Conservation (phyloP, 1,284 basidiomycete species). For the Sutorius eximius region DNA sequence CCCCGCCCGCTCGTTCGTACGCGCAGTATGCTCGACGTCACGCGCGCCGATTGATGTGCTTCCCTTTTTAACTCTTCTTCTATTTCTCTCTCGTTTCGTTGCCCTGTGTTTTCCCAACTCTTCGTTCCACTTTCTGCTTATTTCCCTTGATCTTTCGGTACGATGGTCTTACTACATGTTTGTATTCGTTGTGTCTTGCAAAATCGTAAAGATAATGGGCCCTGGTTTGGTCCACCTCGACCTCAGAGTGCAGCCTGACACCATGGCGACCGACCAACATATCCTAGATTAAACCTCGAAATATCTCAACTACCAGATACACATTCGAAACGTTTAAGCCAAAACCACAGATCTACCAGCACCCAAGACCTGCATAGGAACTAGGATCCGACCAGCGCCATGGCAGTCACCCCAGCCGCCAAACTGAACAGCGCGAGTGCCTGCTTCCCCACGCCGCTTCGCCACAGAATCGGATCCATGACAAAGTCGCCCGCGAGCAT, state of each 20-base stretch:
- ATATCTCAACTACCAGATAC: not conserved
- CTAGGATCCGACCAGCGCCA: constrained; percentile 42
- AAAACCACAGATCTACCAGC: not conserved
- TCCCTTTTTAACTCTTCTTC: not conserved
- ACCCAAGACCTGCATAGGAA: constrained; percentile 10
- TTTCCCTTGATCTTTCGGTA: not conserved
- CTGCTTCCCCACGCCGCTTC: constrained; percentile 45
- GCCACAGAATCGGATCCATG: constrained; percentile 53
- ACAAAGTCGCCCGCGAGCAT: constrained; percentile 81
- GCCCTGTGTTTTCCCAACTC: not conserved
- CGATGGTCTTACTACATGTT: not conserved
- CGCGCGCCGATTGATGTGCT: not conserved
- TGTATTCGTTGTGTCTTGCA: constrained; percentile 2
- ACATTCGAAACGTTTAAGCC: not conserved
- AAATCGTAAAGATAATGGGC: constrained; percentile 1
- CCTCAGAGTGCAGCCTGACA: not conserved
- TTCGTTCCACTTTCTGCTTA: not conserved
- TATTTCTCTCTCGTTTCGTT: not conserved
- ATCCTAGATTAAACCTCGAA: not conserved
- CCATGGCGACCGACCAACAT: not conserved
- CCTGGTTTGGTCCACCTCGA: not conserved
- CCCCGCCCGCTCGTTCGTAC: constrained; percentile 2
- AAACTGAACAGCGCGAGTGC: constrained; percentile 56
- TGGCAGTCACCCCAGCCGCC: constrained; percentile 52
- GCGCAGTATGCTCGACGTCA: constrained; percentile 3